Evolutionary conservation across 2,329 filamentous ascomycete genomes (phyloP).

Genomic region (Lachnellula hyalina): DNA sequence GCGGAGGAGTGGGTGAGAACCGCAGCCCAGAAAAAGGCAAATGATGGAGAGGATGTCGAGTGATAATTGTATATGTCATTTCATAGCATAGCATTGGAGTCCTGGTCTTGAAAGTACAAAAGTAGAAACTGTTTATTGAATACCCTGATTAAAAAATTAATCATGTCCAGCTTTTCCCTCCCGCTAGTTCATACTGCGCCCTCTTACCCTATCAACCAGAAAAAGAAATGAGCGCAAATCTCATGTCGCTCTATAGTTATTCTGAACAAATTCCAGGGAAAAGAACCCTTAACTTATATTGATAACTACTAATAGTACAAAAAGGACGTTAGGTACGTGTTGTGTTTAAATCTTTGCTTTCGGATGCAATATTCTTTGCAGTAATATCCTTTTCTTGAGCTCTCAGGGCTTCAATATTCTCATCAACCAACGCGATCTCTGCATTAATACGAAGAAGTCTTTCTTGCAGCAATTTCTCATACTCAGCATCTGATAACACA

Average conservation of each 20-base stretch:
- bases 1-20: constrained; percentile 65
- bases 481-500: constrained; percentile 66
- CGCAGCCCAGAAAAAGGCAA: constrained; percentile 36
- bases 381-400: constrained; percentile 13
- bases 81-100: constrained; percentile 12
- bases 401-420: constrained; percentile 56
- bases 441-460: constrained; percentile 67
- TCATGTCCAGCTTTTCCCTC: neutral
- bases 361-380: neutral
- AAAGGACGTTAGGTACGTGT: neutral
- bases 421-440: constrained; percentile 73
- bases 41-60: constrained; percentile 3
- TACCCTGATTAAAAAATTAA: neutral
- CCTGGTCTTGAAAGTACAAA: neutral
- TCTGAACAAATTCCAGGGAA: no score
- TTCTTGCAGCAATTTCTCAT: constrained; percentile 63
- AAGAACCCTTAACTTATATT: no score
- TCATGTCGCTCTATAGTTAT: no score
- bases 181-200: no score
- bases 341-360: neutral
- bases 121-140: neutral
- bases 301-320: neutral
- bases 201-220: no score
- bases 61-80: neutral
- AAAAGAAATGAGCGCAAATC: no score